These are phyloP conservation scores for Cyamopsis tetragonoloba DNA, from an alignment of 306 rosid genomes.

Conservation along the genomic window DNA sequence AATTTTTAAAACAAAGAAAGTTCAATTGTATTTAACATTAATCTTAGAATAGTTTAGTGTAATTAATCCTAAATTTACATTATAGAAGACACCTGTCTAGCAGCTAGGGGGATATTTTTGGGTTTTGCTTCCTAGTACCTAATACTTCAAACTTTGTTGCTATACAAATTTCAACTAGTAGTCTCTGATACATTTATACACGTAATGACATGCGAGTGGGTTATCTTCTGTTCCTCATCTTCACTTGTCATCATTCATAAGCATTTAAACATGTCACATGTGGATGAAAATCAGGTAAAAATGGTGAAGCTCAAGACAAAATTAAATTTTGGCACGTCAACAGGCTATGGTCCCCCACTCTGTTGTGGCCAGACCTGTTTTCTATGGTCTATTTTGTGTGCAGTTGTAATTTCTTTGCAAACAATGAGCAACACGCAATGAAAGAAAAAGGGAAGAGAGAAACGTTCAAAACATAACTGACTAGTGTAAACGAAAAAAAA, in stretches of 20 bases:
- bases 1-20: too few relatives aligned
- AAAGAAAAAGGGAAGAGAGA: constrained; percentile 13
- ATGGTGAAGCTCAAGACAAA: constrained; percentile 21
- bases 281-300: constrained; percentile 33
- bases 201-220: constrained; percentile 11
- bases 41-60: too few relatives aligned
- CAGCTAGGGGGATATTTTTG: constrained; percentile 8
- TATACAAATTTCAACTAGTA: neutral
- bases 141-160: constrained; percentile 15
- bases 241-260: constrained; percentile 1
- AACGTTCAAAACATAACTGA: constrained; percentile 12
- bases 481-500: constrained; percentile 23
- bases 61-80: too few relatives aligned
- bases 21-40: too few relatives aligned
- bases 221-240: constrained; percentile 15
- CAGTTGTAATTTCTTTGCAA: constrained; percentile 16
- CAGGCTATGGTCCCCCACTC: constrained; percentile 38
- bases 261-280: constrained; percentile 33
- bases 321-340: constrained; percentile 26
- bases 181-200: constrained; percentile 1
- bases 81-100: too few relatives aligned
- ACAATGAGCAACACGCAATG: constrained; percentile 29
- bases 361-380: constrained; percentile 27
- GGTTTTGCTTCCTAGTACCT: neutral
- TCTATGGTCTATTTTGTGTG: constrained; percentile 19